phyloP scores from a whole-genome alignment of 2,329 filamentous ascomycete species.

The Didymella pomorum region DNA sequence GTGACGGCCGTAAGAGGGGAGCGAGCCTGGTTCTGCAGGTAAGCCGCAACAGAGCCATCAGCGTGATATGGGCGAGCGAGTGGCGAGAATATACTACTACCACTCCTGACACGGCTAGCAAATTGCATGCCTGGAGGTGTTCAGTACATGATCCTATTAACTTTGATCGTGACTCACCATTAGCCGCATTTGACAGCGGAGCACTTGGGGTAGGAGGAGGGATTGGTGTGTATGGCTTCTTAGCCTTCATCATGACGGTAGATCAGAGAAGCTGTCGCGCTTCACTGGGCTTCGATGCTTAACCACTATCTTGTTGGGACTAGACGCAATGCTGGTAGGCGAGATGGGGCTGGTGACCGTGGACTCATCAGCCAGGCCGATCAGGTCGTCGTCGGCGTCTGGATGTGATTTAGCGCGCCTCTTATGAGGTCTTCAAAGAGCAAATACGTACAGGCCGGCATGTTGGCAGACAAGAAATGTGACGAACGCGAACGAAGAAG shows the following conservation, averaged over 20 bases:
- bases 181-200: background rate
- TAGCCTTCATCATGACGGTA: conserved; percentile 27
- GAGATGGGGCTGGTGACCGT: background rate
- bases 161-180: conserved; percentile 5
- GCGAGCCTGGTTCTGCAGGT: conserved; percentile 12
- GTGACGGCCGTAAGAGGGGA: background rate
- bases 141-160: background rate
- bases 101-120: conserved; percentile 1
- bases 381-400: conserved; percentile 24
- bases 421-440: background rate
- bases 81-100: conserved; percentile 17
- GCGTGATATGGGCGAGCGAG: conserved; percentile 5
- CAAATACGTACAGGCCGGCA: conserved; percentile 12
- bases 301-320: background rate
- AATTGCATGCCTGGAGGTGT: conserved; percentile 11
- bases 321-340: background rate
- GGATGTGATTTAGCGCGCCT: background rate
- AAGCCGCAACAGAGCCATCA: conserved; percentile 19
- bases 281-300: background rate
- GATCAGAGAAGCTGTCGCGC: conserved; percentile 31
- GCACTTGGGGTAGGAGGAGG: background rate
- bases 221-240: conserved; percentile 24
- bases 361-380: conserved; percentile 17
- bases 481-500: background rate
- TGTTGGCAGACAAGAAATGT: background rate